Evolutionary conservation across 2,329 filamentous ascomycete genomes (phyloP).

Genomic region (Trichoderma atroviride): DNA sequence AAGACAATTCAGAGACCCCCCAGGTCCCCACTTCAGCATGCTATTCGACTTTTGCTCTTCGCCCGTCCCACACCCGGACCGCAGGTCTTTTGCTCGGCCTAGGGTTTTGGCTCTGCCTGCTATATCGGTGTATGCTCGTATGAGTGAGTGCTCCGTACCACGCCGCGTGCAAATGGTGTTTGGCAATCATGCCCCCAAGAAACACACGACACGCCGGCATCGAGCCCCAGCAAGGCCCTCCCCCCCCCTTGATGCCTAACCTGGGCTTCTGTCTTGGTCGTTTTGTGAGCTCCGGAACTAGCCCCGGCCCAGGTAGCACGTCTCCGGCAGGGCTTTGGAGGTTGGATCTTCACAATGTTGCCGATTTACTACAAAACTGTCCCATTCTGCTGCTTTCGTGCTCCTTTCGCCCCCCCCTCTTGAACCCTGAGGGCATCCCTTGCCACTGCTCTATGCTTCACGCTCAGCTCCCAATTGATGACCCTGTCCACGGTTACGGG

Average conservation of each 20-base stretch:
- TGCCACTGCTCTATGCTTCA: conserved; percentile 17
- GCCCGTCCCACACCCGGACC: conserved; percentile 25
- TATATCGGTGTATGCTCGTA: conserved; percentile 25
- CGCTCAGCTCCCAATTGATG: conserved; percentile 12
- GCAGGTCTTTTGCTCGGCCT: conserved; percentile 23
- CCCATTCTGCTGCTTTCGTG: conserved; percentile 15
- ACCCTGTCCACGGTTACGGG: conserved; percentile 14
- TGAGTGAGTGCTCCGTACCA: conserved; percentile 26
- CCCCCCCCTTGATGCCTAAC: conserved; percentile 36
- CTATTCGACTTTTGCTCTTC: conserved; percentile 12
- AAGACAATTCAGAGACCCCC: conserved; percentile 23
- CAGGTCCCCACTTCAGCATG: conserved; percentile 22
- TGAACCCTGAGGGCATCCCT: conserved; percentile 12
- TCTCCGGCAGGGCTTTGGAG: conserved; percentile 24
- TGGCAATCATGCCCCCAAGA: conserved; percentile 26
- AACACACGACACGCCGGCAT: conserved; percentile 29
- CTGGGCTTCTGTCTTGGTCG: conserved; percentile 31
- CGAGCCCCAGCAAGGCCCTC: conserved; percentile 27
- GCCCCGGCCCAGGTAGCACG: conserved; percentile 21
- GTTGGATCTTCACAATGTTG: conserved; percentile 27
- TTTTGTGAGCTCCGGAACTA: conserved; percentile 27
- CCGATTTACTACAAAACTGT: conserved; percentile 26
- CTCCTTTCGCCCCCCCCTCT: neutral
- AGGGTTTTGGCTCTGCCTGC: conserved; percentile 23
- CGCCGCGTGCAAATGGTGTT: conserved; percentile 24